These are phyloP conservation scores for Pseudoturritis turrita DNA, from an alignment of 345 rosid species.

Conservation along the genomic window DNA sequence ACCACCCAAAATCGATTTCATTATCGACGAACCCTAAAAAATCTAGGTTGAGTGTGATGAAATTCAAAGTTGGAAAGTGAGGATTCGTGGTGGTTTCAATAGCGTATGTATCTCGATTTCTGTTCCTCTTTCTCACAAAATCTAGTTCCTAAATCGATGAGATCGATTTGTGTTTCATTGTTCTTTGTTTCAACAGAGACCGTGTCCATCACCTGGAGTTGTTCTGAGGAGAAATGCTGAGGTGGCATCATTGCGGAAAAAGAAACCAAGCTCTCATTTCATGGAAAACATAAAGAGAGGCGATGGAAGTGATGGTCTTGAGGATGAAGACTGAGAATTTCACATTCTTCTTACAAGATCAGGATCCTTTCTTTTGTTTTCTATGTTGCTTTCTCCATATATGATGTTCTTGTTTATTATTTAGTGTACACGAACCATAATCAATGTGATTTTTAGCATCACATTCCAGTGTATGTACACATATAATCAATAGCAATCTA, in stretches of 20 bases:
- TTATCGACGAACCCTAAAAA: no score
- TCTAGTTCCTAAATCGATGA: neutral
- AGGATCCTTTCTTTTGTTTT: neutral
- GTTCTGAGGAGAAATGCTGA: conserved; percentile 91
- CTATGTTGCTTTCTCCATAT: neutral
- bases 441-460: neutral
- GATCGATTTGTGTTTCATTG: conserved; percentile 49
- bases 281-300: conserved; percentile 70
- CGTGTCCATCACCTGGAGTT: conserved; percentile 99
- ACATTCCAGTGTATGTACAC: neutral
- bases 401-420: neutral
- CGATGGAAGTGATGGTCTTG: conserved; percentile 95
- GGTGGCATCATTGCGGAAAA: conserved; percentile 58
- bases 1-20: no score
- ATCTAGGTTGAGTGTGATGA: no score
- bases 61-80: no score
- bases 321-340: conserved; percentile 83
- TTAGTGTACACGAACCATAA: neutral
- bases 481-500: neutral
- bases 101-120: no score
- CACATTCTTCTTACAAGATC: no score
- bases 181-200: conserved; percentile 93
- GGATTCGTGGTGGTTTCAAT: no score
- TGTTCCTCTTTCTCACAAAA: neutral
- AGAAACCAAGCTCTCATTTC: conserved; percentile 55